These are phyloP conservation scores for Chlamydomonas reinhardtii DNA, from an alignment of 163 green algal species.

Conservation along the genomic window DNA sequence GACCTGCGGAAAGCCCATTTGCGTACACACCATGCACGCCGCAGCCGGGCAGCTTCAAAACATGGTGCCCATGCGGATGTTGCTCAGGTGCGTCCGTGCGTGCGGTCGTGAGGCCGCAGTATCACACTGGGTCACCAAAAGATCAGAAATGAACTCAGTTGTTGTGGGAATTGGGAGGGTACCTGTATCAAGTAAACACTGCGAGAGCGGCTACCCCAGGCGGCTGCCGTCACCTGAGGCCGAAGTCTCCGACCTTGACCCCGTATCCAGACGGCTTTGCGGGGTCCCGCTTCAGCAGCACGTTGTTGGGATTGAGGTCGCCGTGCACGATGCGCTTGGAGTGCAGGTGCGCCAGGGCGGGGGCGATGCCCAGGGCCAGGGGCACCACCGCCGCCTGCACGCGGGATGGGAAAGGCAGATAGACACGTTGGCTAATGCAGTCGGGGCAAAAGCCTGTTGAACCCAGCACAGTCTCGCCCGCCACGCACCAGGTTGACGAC, in stretches of 20 bases:
- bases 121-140: constrained; percentile 12
- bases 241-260: constrained; percentile 62
- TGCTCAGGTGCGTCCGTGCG: constrained; percentile 53
- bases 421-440: constrained; percentile 70
- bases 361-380: too few relatives aligned
- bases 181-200: too few relatives aligned
- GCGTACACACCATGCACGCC: constrained; percentile 1
- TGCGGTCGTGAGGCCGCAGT: constrained; percentile 44
- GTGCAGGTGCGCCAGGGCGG: background rate
- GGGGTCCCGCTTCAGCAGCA: too few relatives aligned
- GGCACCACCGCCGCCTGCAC: too few relatives aligned
- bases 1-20: too few relatives aligned
- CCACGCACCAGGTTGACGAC: background rate
- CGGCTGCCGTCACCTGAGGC: constrained; percentile 29
- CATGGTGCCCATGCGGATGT: constrained; percentile 49
- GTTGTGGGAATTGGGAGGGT: too few relatives aligned
- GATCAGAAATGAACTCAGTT: too few relatives aligned
- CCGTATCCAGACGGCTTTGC: constrained; percentile 38
- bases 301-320: too few relatives aligned
- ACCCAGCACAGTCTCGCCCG: too few relatives aligned
- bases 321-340: too few relatives aligned
- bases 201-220: too few relatives aligned
- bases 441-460: constrained; percentile 10
- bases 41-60: constrained; percentile 49
- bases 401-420: constrained; percentile 64